These are phyloP conservation scores for Pythium utonaiense DNA, from an alignment of 352 stramenopile genomes.

Conservation along the genomic window DNA sequence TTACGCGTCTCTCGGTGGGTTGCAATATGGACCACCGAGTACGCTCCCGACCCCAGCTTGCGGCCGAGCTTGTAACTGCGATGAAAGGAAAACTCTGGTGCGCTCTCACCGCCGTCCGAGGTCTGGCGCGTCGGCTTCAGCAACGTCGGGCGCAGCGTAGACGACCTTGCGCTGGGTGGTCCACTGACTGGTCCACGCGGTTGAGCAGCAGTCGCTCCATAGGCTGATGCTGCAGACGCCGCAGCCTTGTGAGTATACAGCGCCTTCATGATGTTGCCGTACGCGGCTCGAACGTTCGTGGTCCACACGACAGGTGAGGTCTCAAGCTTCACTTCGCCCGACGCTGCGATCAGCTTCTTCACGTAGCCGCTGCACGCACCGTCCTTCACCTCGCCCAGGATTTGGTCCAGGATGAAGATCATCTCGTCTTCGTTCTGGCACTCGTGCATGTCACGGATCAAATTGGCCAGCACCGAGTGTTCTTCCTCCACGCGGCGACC, in stretches of 20 bases:
- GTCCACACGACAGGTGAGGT: conserved; percentile 58
- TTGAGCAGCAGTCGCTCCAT: background rate
- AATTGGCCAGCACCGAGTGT: conserved; percentile 64
- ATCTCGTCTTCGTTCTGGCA: conserved; percentile 72
- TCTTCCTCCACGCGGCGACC: conserved; percentile 64
- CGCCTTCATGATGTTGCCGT: conserved; percentile 77
- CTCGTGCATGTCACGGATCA: conserved; percentile 76
- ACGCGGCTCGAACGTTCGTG: conserved; percentile 63
- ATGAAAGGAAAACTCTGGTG: conserved; percentile 49
- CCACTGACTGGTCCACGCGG: conserved; percentile 1
- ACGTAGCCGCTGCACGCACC: conserved; percentile 54
- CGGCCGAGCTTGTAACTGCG: conserved; percentile 77
- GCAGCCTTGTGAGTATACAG: conserved; percentile 35
- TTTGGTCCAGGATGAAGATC: conserved; percentile 82
- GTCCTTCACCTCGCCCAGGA: conserved; percentile 73
- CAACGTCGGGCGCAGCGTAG: conserved; percentile 21
- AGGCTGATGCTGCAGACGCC: conserved; percentile 5
- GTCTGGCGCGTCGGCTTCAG: conserved; percentile 34
- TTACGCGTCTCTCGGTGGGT: conserved; percentile 69
- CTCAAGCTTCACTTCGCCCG: conserved; percentile 73
- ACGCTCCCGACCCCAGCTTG: conserved; percentile 83
- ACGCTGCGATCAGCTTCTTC: conserved; percentile 71
- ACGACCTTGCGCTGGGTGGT: conserved; percentile 24
- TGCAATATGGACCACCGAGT: conserved; percentile 86
- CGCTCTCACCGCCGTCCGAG: conserved; percentile 43